Evolutionary conservation across 2,329 filamentous ascomycete genomes (phyloP), one percentile per base, ranked within the genome.

Genomic region (Fusarium sp.): DNA sequence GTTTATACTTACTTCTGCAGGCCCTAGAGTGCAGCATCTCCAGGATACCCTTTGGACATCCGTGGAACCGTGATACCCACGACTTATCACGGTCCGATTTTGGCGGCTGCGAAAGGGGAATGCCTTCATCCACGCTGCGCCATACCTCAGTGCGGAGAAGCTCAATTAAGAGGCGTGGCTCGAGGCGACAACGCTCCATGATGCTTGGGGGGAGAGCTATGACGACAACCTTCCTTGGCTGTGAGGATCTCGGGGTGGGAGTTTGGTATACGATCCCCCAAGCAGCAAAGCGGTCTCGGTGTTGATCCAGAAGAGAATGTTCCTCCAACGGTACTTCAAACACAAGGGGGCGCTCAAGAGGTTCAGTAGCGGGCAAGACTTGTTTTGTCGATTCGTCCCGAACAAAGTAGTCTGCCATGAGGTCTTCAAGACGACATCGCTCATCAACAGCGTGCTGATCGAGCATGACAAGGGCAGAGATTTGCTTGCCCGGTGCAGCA

Each of bases 361-460:
- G 12, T 20, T 86, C 83, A 0, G 83, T 81, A 9, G 75, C 70
- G 1, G 81, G 80, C 22, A 66, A 68, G 2, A 74, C 17, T 3
- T 57, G 24, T 5, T 62, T 67, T 1, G 56, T 65, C 1, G 33
- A 42, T 0, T 20, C 29, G 5, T 69, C 69, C n/a, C 6, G 42
- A 5, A 58, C 53, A 70, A 91, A 90, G 64, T 90, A 91, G 7
- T 73, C 74, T 0, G 75, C 75, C 79, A 97, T 90, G 1, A 99
- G 85, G 0, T 81, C 80, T 79, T 99, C 96, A 1, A 98, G 88
- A 2, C 92, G 91, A 71, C 93, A 91, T 53, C 96, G 89, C 83
- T 99, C 96, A 79, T 98, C 96, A 4, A 95, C 96, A 1, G 96
- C 96, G 79, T 99, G 96, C 78, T 99, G 96, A 78, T 99, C 96